Evolutionary conservation across 2,329 filamentous ascomycete species (phyloP).

Genomic region (Ophiocordyceps camponoti-leonardi): DNA sequence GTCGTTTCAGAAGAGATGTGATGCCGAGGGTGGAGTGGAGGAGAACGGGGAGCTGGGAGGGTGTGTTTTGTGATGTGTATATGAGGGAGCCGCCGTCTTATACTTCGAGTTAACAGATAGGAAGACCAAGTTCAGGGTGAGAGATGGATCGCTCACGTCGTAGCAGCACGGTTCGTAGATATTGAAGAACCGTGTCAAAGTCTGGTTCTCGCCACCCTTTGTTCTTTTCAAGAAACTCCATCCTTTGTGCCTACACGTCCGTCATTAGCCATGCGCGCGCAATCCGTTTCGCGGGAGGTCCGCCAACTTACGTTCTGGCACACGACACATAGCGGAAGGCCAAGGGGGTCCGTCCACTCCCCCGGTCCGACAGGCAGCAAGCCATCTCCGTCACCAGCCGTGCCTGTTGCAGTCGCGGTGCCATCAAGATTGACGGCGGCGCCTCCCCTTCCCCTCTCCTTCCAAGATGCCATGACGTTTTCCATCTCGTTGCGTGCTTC

Average conservation of each 20-base stretch:
- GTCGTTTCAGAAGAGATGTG: slow-evolving; percentile 62
- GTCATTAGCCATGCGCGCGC: not conserved
- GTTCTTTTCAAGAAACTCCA: slow-evolving; percentile 77
- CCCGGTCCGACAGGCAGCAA: slow-evolving; percentile 68
- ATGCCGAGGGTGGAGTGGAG: slow-evolving; percentile 77
- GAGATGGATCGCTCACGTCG: slow-evolving; percentile 43
- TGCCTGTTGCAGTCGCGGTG: slow-evolving; percentile 35
- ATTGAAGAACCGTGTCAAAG: slow-evolving; percentile 91
- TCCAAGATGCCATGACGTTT: slow-evolving; percentile 67
- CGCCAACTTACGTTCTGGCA: slow-evolving; percentile 65
- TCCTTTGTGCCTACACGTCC: slow-evolving; percentile 57
- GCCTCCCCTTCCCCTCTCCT: slow-evolving; percentile 53
- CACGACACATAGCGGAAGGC: slow-evolving; percentile 80
- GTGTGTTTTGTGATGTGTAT: slow-evolving; percentile 62
- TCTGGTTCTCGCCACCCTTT: slow-evolving; percentile 90
- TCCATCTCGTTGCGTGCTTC: slow-evolving; percentile 74
- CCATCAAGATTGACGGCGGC: slow-evolving; percentile 46
- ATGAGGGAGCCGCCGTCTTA: slow-evolving; percentile 70
- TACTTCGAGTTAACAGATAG: slow-evolving; percentile 6
- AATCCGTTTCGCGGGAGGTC: slow-evolving; percentile 8
- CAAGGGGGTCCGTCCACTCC: slow-evolving; percentile 83
- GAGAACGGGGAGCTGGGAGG: slow-evolving; percentile 61
- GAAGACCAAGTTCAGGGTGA: not conserved
- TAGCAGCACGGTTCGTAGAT: slow-evolving; percentile 72
- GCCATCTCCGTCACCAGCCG: slow-evolving; percentile 42